These are phyloP conservation scores for Myotisia sp. DNA, from an alignment of 2,329 filamentous ascomycete species.

Conservation along the genomic window DNA sequence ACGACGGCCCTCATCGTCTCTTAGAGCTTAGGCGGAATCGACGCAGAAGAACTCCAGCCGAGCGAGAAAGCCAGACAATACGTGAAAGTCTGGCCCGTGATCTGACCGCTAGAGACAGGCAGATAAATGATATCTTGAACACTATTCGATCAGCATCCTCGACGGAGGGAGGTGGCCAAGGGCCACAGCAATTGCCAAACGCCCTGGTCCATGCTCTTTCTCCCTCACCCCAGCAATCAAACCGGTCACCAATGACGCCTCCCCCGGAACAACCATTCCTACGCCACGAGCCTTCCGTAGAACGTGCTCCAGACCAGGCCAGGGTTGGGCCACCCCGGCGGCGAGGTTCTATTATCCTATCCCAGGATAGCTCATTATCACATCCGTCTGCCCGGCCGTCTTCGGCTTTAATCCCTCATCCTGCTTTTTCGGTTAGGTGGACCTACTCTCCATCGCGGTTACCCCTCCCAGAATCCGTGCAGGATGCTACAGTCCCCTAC, in stretches of 20 bases:
- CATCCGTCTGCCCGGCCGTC: conserved; percentile 11
- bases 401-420: conserved; percentile 17
- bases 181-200: conserved; percentile 20
- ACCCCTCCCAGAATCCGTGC: conserved; percentile 17
- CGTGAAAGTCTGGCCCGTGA: conserved; percentile 26
- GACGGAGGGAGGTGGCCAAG: conserved; percentile 10
- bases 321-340: conserved; percentile 21
- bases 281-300: conserved; percentile 20
- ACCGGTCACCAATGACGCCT: conserved; percentile 21
- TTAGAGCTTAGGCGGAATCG: neutral
- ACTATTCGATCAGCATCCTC: conserved; percentile 26
- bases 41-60: conserved; percentile 10
- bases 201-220: conserved; percentile 17
- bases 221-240: conserved; percentile 15
- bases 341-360: conserved; percentile 28
- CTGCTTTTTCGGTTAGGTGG: conserved; percentile 25
- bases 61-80: conserved; percentile 17
- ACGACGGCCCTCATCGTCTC: conserved; percentile 1
- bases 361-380: conserved; percentile 19
- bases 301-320: conserved; percentile 19
- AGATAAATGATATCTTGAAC: conserved; percentile 32
- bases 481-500: conserved; percentile 14
- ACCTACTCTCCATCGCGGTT: conserved; percentile 29
- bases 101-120: conserved; percentile 29
- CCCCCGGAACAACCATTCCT: conserved; percentile 19